Evolutionary conservation across 495 filamentous ascomycete species (phyloP).

Genomic region (Penicillium arizonense): DNA sequence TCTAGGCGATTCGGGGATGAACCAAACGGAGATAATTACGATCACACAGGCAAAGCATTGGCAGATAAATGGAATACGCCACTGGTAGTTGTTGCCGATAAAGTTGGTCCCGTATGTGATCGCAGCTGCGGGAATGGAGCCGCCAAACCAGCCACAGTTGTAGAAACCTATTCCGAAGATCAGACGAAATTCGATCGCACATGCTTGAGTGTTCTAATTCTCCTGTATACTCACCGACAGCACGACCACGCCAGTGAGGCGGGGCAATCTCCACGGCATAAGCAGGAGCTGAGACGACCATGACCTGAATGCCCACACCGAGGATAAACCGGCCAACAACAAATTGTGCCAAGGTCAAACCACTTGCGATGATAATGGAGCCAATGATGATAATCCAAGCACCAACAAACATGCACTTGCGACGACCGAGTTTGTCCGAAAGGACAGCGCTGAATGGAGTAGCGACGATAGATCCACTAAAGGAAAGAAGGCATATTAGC

Average conservation of each 20-base stretch:
- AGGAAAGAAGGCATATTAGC: conserved; percentile 5
- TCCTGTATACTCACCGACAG: conserved; percentile 42
- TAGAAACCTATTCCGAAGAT: conserved; percentile 43
- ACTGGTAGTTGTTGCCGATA: conserved; percentile 43
- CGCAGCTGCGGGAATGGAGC: conserved; percentile 47
- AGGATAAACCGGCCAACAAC: conserved; percentile 75
- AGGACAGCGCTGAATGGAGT: conserved; percentile 37
- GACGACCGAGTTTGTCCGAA: conserved; percentile 53
- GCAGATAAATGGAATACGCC: conserved; percentile 53
- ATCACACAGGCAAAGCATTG: conserved; percentile 50
- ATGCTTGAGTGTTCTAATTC: too few species aligned
- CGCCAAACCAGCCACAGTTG: conserved; percentile 59
- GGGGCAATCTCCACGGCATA: conserved; percentile 78
- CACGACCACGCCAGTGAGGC: conserved; percentile 64
- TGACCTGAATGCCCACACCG: conserved; percentile 70
- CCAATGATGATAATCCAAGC: conserved; percentile 61
- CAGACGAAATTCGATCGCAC: too few species aligned
- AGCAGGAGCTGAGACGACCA: conserved; percentile 69
- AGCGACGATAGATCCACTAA: conserved; percentile 51
- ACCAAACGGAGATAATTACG: conserved; percentile 55
- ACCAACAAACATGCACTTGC: conserved; percentile 68
- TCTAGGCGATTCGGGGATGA: conserved; percentile 62
- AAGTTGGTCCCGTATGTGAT: conserved; percentile 43
- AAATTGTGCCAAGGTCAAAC: conserved; percentile 52
- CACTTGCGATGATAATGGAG: conserved; percentile 50